These are phyloP conservation scores for Tylopilus orsonianus DNA, from an alignment of 1,284 basidiomycete species.

Conservation along the genomic window DNA sequence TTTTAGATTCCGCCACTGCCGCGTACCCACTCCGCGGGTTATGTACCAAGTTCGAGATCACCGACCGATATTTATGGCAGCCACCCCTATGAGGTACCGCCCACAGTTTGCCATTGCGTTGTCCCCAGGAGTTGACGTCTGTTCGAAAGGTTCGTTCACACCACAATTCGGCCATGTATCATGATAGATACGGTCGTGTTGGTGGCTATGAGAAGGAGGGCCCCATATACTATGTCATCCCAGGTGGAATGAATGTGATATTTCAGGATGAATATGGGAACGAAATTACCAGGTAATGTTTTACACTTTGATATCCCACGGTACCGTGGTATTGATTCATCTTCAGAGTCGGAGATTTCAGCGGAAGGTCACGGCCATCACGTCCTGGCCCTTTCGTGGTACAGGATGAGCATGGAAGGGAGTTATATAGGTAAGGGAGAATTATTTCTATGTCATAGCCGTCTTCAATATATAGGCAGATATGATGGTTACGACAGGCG, in stretches of 20 bases:
- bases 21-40: conserved; percentile 22
- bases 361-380: conserved; percentile 22
- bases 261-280: conserved; percentile 68
- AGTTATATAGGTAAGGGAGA: conserved; percentile 44
- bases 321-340: conserved; percentile 25
- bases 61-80: conserved; percentile 34
- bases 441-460: background rate
- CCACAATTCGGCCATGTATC: conserved; percentile 19
- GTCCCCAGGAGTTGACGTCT: conserved; percentile 1
- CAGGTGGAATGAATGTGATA: conserved; percentile 62
- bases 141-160: conserved; percentile 20
- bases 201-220: conserved; percentile 31
- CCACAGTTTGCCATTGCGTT: conserved; percentile 11
- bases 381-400: conserved; percentile 43
- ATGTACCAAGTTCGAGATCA: conserved; percentile 22
- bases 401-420: conserved; percentile 49
- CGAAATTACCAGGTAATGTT: conserved; percentile 58
- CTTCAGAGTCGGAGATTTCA: conserved; percentile 48
- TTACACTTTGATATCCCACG: conserved; percentile 24
- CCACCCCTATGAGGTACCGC: conserved; percentile 21
- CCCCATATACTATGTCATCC: conserved; percentile 62
- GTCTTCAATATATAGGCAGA: conserved; percentile 18
- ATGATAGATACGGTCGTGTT: conserved; percentile 26
- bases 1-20: conserved; percentile 33
- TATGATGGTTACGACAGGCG: conserved; percentile 31